A percentile compares a stretch with the other conserved stretches of the same genome.
Conservation (phyloP, 176 grass and related monocot species). For the Puya raimondii region DNA sequence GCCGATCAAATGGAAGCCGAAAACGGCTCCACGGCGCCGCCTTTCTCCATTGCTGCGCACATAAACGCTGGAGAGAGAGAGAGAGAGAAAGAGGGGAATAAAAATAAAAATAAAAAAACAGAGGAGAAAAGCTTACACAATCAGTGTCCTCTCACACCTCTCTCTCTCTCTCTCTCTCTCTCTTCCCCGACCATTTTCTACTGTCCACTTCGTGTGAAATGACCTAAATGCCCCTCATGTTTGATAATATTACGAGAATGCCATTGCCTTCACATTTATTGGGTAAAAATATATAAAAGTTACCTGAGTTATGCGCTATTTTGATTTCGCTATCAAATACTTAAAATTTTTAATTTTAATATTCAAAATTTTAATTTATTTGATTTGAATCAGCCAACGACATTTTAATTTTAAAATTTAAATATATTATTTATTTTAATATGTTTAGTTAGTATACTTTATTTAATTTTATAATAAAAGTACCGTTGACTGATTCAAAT, state of each 20-base stretch:
- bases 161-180: too few species aligned
- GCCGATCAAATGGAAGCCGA: slow-evolving; percentile 17
- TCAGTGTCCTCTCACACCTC: slow-evolving; percentile 21
- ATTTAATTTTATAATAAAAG: too few species aligned
- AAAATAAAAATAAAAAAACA: background rate
- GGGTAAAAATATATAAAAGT: too few species aligned
- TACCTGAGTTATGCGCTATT: too few species aligned
- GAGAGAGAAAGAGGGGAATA: slow-evolving; percentile 15
- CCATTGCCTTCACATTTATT: background rate
- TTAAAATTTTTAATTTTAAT: too few species aligned
- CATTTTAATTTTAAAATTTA: too few species aligned
- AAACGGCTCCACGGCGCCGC: background rate
- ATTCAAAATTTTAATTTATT: too few species aligned
- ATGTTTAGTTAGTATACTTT: too few species aligned
- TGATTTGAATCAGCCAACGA: too few species aligned
- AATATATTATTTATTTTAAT: too few species aligned
- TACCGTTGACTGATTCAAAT: too few species aligned
- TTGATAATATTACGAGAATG: background rate
- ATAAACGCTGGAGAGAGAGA: slow-evolving; percentile 21
- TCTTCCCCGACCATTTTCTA: background rate
- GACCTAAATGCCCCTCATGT: background rate
- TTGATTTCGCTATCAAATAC: too few species aligned
- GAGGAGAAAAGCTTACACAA: background rate
- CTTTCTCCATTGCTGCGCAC: slow-evolving; percentile 18
- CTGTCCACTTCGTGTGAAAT: slow-evolving; percentile 11